Conservation (phyloP, 192 early-diverging fungal species). For the Coemansia sp. region DNA sequence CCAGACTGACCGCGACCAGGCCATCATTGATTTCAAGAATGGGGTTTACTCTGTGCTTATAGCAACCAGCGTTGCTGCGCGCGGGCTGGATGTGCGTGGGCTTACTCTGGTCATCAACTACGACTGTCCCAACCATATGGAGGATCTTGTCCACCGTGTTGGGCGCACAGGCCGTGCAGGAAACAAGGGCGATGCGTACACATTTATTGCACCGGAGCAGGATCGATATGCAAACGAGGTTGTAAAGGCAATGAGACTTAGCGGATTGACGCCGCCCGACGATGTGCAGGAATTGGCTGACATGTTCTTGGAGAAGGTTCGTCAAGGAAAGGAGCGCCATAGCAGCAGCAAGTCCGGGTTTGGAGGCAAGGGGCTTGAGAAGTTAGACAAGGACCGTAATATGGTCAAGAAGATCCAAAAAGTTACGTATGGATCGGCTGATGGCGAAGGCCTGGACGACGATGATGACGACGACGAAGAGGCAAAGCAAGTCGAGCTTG, state of each 20-base stretch:
- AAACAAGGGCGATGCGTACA: constrained; percentile 95
- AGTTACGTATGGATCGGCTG: constrained; percentile 74
- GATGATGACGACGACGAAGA: constrained; percentile 68
- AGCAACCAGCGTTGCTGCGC: constrained; percentile 95
- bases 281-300: constrained; percentile 82
- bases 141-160: constrained; percentile 98
- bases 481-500: constrained; percentile 41
- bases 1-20: constrained; percentile 87
- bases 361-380: constrained; percentile 95
- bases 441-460: constrained; percentile 62
- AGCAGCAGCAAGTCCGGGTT: constrained; percentile 65
- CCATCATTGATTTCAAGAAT: constrained; percentile 92
- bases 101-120: constrained; percentile 94
- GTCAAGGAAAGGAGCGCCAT: constrained; percentile 28
- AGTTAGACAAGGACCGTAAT: constrained; percentile 90
- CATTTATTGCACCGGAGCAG: constrained; percentile 94
- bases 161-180: constrained; percentile 98
- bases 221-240: constrained; percentile 92
- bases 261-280: constrained; percentile 69
- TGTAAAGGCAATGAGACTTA: constrained; percentile 83
- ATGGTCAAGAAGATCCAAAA: constrained; percentile 90
- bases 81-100: constrained; percentile 94
- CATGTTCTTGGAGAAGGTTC: constrained; percentile 44
- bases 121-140: constrained; percentile 97
- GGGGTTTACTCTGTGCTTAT: constrained; percentile 88